These are phyloP conservation scores for Atractiella rhizophila DNA, from an alignment of 768 basidiomycete genomes.

Conservation along the genomic window DNA sequence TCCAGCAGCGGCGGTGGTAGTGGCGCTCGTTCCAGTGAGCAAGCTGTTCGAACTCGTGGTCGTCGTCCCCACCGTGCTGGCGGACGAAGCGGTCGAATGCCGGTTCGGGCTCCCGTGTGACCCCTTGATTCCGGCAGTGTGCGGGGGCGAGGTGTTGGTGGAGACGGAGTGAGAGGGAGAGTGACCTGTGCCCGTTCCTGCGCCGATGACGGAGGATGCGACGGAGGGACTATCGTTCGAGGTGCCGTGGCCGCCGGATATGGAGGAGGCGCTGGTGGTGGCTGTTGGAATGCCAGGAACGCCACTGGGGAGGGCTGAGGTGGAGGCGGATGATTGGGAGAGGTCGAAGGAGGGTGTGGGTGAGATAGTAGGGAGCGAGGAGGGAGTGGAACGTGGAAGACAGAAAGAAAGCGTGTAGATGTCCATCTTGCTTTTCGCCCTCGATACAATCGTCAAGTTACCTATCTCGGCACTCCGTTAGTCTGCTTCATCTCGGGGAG, in stretches of 20 bases:
- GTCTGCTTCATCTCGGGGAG: background rate
- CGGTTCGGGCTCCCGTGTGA: too few species aligned
- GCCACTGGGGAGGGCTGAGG: constrained; percentile 5
- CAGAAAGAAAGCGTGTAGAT: constrained; percentile 86
- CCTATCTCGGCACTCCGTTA: too few species aligned
- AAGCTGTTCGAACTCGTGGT: too few species aligned
- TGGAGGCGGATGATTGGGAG: constrained; percentile 6
- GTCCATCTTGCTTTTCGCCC: constrained; percentile 35
- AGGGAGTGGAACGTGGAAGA: constrained; percentile 49
- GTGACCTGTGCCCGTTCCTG: background rate
- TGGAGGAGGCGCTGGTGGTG: too few species aligned
- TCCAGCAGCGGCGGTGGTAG: too few species aligned
- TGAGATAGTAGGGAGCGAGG: too few species aligned
- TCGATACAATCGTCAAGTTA: too few species aligned
- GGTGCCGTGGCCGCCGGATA: background rate
- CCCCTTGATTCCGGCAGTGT: too few species aligned
- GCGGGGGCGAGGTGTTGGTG: background rate
- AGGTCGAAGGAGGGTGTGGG: constrained; percentile 7
- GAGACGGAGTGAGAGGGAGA: background rate
- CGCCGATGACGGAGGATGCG: background rate
- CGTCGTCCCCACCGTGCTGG: too few species aligned
- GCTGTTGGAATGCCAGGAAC: too few species aligned
- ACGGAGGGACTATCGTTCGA: background rate
- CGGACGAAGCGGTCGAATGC: too few species aligned
- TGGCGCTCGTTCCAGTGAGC: too few species aligned